These are phyloP conservation scores for Funneliformis mosseae DNA, from an alignment of 192 early-diverging fungal genomes.

Conservation along the genomic window DNA sequence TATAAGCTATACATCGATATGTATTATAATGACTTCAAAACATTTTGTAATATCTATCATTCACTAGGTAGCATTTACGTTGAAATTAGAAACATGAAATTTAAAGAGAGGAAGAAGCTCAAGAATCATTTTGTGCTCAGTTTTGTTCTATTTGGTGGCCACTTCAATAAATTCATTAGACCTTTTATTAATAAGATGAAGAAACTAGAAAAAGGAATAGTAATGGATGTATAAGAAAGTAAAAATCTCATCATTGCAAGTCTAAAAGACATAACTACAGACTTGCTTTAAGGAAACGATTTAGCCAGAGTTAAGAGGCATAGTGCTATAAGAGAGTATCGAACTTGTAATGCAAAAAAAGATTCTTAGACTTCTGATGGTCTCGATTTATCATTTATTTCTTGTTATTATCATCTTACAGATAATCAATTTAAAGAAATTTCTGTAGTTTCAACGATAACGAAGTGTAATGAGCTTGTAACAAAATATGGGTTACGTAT, in stretches of 20 bases:
- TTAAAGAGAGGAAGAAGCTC: background rate
- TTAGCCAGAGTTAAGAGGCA: background rate
- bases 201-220: background rate
- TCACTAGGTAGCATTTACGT: background rate
- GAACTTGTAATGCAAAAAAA: background rate
- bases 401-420: background rate
- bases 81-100: background rate
- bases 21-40: no score
- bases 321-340: background rate
- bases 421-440: no score
- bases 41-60: no score
- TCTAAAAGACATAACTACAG: background rate
- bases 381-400: background rate
- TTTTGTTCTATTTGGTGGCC: slow-evolving; percentile 1
- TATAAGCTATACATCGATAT: background rate
- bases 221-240: background rate
- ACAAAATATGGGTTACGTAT: background rate
- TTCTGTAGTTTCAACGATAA: background rate
- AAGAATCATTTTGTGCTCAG: background rate
- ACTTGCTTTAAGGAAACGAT: slow-evolving; percentile 6
- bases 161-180: background rate
- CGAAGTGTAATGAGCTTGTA: background rate
- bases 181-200: background rate
- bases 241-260: background rate
- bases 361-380: background rate